A percentile compares a stretch with the other conserved stretches of the same genome.
phyloP scores from a whole-genome alignment of 2,329 filamentous ascomycete genomes.

The Chrysoporthe puriensis region DNA sequence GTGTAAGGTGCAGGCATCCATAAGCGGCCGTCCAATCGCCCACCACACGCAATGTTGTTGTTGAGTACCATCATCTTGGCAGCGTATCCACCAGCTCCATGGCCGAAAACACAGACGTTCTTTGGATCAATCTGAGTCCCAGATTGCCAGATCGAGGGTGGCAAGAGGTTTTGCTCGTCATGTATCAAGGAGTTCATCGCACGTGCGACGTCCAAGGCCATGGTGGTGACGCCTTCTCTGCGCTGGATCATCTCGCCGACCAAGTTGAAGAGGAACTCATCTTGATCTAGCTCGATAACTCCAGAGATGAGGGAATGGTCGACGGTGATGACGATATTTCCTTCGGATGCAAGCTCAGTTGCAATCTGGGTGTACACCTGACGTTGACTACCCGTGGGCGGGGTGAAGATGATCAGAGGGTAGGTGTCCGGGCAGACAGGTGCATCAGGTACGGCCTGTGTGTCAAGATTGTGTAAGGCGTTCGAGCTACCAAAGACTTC shows the following conservation, averaged over 20 bases:
- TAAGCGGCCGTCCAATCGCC: constrained; percentile 8
- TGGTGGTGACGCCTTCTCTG: background rate
- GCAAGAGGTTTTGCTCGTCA: background rate
- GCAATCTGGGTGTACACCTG: constrained; percentile 26
- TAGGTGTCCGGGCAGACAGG: constrained; percentile 17
- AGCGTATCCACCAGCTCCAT: constrained; percentile 19
- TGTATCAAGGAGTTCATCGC: background rate
- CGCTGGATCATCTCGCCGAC: background rate
- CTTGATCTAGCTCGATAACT: constrained; percentile 8
- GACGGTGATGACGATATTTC: constrained; percentile 20
- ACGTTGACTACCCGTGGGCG: constrained; percentile 21
- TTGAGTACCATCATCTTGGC: constrained; percentile 6
- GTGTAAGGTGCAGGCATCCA: constrained; percentile 8
- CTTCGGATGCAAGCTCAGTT: constrained; percentile 20
- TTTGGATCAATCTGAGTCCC: background rate
- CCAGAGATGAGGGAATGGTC: constrained; percentile 22
- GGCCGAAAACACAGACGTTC: constrained; percentile 20
- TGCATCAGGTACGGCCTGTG: constrained; percentile 8
- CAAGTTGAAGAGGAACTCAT: background rate
- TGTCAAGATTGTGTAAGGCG: constrained; percentile 23
- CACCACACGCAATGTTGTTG: constrained; percentile 1
- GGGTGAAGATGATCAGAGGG: constrained; percentile 19
- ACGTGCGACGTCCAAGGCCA: constrained; percentile 4
- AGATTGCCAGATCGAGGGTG: background rate
- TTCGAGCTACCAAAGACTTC: background rate